phyloP scores from a whole-genome alignment of 768 basidiomycete species.

The Tubosaeta sp. region DNA sequence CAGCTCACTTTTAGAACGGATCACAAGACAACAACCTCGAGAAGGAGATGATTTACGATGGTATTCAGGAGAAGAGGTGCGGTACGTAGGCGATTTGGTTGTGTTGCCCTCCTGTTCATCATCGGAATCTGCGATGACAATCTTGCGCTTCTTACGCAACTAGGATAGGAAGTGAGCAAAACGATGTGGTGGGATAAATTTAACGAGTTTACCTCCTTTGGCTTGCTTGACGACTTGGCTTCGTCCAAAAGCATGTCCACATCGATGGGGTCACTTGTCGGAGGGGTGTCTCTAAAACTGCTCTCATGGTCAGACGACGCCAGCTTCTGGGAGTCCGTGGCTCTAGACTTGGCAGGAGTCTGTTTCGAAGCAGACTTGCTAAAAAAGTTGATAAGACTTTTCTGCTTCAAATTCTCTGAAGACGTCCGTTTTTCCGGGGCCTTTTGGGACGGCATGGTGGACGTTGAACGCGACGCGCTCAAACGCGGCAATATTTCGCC shows the following conservation, averaged over 20 bases:
- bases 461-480: slow-evolving; percentile 2
- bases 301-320: slow-evolving; percentile 47
- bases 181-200: neutral
- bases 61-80: slow-evolving; percentile 26
- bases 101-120: slow-evolving; percentile 42
- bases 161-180: slow-evolving; percentile 14
- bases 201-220: slow-evolving; percentile 31
- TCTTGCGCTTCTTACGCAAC: slow-evolving; percentile 60
- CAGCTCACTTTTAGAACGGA: slow-evolving; percentile 1
- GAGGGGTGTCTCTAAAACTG: slow-evolving; percentile 57
- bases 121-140: slow-evolving; percentile 66
- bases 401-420: slow-evolving; percentile 56
- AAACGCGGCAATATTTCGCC: neutral
- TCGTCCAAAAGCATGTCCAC: slow-evolving; percentile 62
- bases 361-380: slow-evolving; percentile 34
- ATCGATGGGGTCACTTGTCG: slow-evolving; percentile 75
- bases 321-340: slow-evolving; percentile 25
- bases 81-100: slow-evolving; percentile 16
- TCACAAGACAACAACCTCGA: slow-evolving; percentile 15
- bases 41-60: slow-evolving; percentile 26
- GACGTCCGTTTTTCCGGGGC: slow-evolving; percentile 35
- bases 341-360: slow-evolving; percentile 16
- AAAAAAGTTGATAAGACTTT: slow-evolving; percentile 71
- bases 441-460: slow-evolving; percentile 17
- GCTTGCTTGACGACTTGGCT: slow-evolving; percentile 36